Percentiles rank a stretch among this genome's conserved stretches.
Conservation (phyloP, 2,329 filamentous ascomycete species). For the Microdochium bolleyi region DNA sequence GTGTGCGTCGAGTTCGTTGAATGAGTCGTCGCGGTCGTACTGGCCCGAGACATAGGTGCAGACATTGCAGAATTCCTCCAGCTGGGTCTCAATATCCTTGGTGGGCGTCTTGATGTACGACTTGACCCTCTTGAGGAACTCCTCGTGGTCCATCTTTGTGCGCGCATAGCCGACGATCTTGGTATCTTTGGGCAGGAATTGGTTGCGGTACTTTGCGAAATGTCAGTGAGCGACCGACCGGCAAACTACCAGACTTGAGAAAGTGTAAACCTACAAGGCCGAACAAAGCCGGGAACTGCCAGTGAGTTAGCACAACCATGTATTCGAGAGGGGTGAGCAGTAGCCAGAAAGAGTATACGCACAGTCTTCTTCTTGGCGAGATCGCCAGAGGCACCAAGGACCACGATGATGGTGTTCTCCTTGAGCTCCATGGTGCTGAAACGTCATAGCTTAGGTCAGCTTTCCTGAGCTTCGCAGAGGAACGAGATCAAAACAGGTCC, state of each 20-base stretch:
- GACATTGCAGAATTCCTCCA: conserved; percentile 78
- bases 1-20: conserved; percentile 77
- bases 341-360: conserved; percentile 22
- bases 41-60: conserved; percentile 96
- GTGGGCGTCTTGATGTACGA: conserved; percentile 99
- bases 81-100: conserved; percentile 92
- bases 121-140: conserved; percentile 89
- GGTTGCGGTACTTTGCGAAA: conserved; percentile 75
- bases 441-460: neutral
- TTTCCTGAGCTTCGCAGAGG: neutral
- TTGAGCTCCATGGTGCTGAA: conserved; percentile 85
- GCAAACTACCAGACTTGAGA: neutral
- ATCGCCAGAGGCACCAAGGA: conserved; percentile 94
- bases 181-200: conserved; percentile 95
- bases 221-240: conserved; percentile 10
- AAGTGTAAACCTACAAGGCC: conserved; percentile 74
- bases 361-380: conserved; percentile 99
- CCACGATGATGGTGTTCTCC: conserved; percentile 94
- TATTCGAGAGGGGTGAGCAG: conserved; percentile 2
- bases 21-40: conserved; percentile 95
- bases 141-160: conserved; percentile 97
- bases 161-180: conserved; percentile 97
- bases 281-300: conserved; percentile 89
- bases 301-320: conserved; percentile 17
- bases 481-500: neutral